These are phyloP conservation scores for Cadophora gregata DNA, from an alignment of 2,329 filamentous ascomycete genomes.

Conservation along the genomic window DNA sequence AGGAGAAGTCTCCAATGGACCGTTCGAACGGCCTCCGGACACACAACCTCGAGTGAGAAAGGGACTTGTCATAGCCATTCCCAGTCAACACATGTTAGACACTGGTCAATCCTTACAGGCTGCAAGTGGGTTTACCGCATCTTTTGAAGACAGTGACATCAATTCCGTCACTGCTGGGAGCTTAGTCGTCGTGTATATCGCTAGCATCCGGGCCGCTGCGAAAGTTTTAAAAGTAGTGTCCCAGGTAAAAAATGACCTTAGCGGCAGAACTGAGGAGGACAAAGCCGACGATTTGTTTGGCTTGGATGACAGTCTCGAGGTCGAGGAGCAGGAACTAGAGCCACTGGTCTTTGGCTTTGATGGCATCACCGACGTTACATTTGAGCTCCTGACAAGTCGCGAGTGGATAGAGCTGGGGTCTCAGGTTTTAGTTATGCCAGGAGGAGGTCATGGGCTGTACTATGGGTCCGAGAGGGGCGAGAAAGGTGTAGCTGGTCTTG, in stretches of 20 bases:
- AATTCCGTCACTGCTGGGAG: slow-evolving; percentile 69
- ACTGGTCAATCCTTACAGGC: slow-evolving; percentile 65
- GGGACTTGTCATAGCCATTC: slow-evolving; percentile 80
- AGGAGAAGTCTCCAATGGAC: slow-evolving; percentile 44
- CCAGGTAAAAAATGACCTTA: slow-evolving; percentile 38
- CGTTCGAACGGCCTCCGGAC: slow-evolving; percentile 41
- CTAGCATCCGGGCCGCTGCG: slow-evolving; percentile 83
- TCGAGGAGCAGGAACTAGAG: slow-evolving; percentile 43
- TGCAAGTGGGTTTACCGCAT: slow-evolving; percentile 72
- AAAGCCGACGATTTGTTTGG: slow-evolving; percentile 59
- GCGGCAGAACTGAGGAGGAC: slow-evolving; percentile 33
- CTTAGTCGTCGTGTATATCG: slow-evolving; percentile 82
- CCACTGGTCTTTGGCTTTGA: slow-evolving; percentile 47
- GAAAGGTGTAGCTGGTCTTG: slow-evolving; percentile 64
- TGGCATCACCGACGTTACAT: slow-evolving; percentile 57
- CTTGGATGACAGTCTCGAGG: slow-evolving; percentile 56
- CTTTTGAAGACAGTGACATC: slow-evolving; percentile 69
- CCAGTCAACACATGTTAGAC: slow-evolving; percentile 62
- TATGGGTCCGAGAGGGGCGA: slow-evolving; percentile 61
- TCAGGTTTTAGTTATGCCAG: slow-evolving; percentile 73
- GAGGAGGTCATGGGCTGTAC: slow-evolving; percentile 64
- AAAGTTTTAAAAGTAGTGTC: slow-evolving; percentile 64
- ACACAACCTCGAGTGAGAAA: slow-evolving; percentile 63
- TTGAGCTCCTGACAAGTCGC: slow-evolving; percentile 71
- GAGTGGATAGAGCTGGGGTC: slow-evolving; percentile 79